These are phyloP conservation scores for Sicyos baderoa DNA, from an alignment of 306 rosid species.

Conservation along the genomic window DNA sequence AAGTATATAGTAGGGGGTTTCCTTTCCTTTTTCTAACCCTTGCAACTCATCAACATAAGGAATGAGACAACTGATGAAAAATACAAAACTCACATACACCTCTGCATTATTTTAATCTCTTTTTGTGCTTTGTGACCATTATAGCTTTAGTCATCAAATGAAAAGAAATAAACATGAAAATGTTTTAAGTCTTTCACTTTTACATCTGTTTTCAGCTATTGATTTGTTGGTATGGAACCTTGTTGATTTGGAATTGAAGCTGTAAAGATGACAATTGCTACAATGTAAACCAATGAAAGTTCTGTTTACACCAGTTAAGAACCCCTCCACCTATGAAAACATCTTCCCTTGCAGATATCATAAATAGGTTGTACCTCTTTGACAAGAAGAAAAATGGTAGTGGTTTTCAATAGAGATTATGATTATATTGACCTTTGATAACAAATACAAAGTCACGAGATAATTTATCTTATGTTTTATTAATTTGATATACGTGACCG, in stretches of 20 bases:
- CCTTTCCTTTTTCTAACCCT: not conserved
- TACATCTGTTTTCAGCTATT: not conserved
- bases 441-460: no score
- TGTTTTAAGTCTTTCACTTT: not conserved
- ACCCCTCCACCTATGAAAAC: no score
- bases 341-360: no score
- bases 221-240: not conserved
- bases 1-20: conserved; percentile 9
- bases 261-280: no score
- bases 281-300: no score
- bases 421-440: no score
- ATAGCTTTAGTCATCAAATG: not conserved
- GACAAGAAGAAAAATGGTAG: no score
- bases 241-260: not conserved
- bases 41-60: conserved; percentile 17
- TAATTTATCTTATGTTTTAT: no score
- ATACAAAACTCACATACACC: conserved; percentile 12
- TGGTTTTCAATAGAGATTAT: no score
- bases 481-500: no score
- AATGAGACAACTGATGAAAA: conserved; percentile 10
- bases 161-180: not conserved
- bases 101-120: not conserved
- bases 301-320: no score
- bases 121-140: not conserved
- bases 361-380: no score